Evolutionary conservation across 768 basidiomycete species (phyloP).

Genomic region (Podaxis rugospora): DNA sequence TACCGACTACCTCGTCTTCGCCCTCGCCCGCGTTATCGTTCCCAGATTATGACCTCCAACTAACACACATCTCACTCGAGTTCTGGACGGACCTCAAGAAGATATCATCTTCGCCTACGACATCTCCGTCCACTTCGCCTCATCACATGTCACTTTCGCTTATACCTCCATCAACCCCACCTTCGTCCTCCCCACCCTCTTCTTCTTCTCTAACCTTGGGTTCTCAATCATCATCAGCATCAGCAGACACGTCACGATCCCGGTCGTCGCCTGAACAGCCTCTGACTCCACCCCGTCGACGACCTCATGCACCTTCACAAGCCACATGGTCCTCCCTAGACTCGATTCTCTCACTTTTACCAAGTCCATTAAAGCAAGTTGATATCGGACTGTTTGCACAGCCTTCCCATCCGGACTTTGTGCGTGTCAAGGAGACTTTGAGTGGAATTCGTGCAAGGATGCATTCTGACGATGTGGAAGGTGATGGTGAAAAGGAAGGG

Average conservation of each 20-base stretch:
- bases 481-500: background rate
- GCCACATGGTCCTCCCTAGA: constrained; percentile 30
- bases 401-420: constrained; percentile 28
- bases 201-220: background rate
- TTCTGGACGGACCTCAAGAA: constrained; percentile 37
- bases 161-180: background rate
- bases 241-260: background rate
- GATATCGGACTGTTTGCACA: constrained; percentile 39
- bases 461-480: background rate
- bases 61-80: constrained; percentile 33
- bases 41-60: constrained; percentile 12
- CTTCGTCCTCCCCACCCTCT: background rate
- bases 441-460: constrained; percentile 16
- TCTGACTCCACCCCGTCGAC: background rate
- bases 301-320: background rate
- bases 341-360: constrained; percentile 26
- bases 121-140: background rate
- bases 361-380: constrained; percentile 27
- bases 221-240: background rate
- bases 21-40: background rate
- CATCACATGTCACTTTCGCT: background rate
- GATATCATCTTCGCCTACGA: constrained; percentile 13
- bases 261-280: background rate
- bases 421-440: constrained; percentile 27
- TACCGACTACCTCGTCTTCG: background rate